Base-by-base conservation (phyloP, 345 rosid species). In the Sisymbrium altissimum region DNA sequence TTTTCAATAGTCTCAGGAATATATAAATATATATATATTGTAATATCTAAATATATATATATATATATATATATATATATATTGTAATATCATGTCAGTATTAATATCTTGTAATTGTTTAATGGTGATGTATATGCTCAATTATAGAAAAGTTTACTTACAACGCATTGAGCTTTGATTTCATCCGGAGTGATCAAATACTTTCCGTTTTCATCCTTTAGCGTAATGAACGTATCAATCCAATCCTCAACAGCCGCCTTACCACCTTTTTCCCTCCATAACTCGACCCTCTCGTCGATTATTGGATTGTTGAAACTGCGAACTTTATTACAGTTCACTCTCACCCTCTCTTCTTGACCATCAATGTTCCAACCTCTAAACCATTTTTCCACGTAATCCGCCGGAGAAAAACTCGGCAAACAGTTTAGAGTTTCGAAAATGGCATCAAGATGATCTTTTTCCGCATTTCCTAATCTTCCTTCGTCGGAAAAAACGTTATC, bases 281-380 rank as follows among this genome's bases (percentile, higher is more conserved):
- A 36, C 25, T 41, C n/a, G 8, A 78, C 19, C 41, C 74, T 78
- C 33, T 78, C 80, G 15, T 82, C 76, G 17, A 83, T 70, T n/a
- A 83, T 65, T 1, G 83, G 85, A 45, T 83, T 71, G 35, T 85
- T 76, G 30, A 76, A 83, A 30, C 79, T 81, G 6, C 79, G 44
- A 79, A 65, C 33, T 32, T 40, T 27, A 4, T 39, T 4, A 10
- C 30, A 7, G 29, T 35, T 15, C 77, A 5, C 35, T 49, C 2
- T 76, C 14, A 68, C 71, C 1, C 45, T 39, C 76, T 83, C 66
- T 27, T 79, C 82, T 11, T 79, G 83, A 14, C 86, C 88, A 58
- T 81, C 85, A 27, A 80, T 5, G 49, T 82, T 82, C 64, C 80
- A 70, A 45, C 79, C 67, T 65, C 1, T 11, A 3, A 80, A 40